Conservation (phyloP, 2,329 filamentous ascomycete genomes). For the Fusarium tuaranense region DNA sequence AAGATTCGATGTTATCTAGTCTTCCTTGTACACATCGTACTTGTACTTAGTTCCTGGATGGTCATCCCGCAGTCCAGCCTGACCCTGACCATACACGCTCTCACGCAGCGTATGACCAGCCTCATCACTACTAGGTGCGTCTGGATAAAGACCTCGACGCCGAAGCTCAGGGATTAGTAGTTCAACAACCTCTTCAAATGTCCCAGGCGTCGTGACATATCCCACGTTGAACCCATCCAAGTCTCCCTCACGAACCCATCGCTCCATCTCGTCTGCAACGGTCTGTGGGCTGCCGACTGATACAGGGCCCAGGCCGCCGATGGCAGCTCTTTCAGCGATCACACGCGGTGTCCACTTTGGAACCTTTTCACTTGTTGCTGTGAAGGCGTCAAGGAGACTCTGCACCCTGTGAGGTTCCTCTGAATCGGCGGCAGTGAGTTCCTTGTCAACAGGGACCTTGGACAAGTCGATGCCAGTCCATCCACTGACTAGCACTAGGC, state of each 20-base stretch:
- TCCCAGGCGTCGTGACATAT: conserved; percentile 57
- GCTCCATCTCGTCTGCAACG: conserved; percentile 59
- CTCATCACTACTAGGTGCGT: conserved; percentile 39
- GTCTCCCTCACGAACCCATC: conserved; percentile 57
- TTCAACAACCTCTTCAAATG: conserved; percentile 49
- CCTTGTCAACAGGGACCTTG: conserved; percentile 67
- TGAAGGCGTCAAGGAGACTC: conserved; percentile 61
- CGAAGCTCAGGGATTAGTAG: conserved; percentile 47
- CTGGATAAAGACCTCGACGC: conserved; percentile 45
- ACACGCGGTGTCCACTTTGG: conserved; percentile 59
- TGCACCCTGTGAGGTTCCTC: conserved; percentile 64
- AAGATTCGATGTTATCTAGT: conserved; percentile 37
- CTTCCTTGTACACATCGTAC: conserved; percentile 71
- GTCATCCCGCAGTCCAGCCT: conserved; percentile 66
- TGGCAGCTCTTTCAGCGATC: conserved; percentile 54
- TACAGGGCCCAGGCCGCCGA: conserved; percentile 54
- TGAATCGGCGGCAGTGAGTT: conserved; percentile 66
- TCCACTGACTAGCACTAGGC: conserved; percentile 66
- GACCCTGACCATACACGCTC: conserved; percentile 71
- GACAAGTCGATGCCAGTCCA: conserved; percentile 72
- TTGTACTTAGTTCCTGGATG: conserved; percentile 70
- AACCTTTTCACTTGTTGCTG: conserved; percentile 58
- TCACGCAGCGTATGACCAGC: conserved; percentile 64
- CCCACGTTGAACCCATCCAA: conserved; percentile 57
- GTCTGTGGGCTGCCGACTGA: conserved; percentile 53